Evolutionary conservation across 1,284 basidiomycete species (phyloP).

Genomic region (Cystobasidium pallidum): DNA sequence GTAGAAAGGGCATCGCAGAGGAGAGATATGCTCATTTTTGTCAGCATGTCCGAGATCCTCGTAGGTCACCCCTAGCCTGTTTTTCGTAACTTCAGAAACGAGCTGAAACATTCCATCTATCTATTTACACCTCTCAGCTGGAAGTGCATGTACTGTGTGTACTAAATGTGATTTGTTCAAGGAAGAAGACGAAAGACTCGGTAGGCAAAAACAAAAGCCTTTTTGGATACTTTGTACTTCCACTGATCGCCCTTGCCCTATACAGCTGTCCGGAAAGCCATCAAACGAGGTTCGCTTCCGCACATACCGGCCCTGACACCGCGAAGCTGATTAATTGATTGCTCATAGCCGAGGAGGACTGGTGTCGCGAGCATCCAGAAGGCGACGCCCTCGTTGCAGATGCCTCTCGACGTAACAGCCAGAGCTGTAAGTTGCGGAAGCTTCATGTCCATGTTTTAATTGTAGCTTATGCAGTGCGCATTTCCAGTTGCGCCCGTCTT

Average conservation of each 20-base stretch:
- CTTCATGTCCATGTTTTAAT: not conserved
- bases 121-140: not conserved
- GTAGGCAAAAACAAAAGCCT: constrained; percentile 1
- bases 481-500: not conserved
- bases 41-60: constrained; percentile 37
- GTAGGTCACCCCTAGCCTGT: not conserved
- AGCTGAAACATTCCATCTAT: not conserved
- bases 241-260: not conserved
- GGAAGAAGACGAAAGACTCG: constrained; percentile 26
- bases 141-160: constrained; percentile 21
- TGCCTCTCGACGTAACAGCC: not conserved
- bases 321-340: constrained; percentile 5
- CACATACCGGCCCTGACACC: not conserved
- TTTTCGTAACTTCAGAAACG: not conserved
- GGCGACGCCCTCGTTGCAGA: not conserved
- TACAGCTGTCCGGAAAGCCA: constrained; percentile 27
- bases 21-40: constrained; percentile 42
- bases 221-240: not conserved
- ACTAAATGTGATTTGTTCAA: constrained; percentile 41
- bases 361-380: constrained; percentile 4
- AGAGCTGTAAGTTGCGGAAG: not conserved
- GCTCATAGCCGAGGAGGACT: constrained; percentile 1
- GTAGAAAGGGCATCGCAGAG: constrained; percentile 33
- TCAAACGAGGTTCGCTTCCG: not conserved
- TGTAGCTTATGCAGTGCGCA: not conserved